phyloP scores from a whole-genome alignment of 2,329 filamentous ascomycete species.

The Daldinia sp. region DNA sequence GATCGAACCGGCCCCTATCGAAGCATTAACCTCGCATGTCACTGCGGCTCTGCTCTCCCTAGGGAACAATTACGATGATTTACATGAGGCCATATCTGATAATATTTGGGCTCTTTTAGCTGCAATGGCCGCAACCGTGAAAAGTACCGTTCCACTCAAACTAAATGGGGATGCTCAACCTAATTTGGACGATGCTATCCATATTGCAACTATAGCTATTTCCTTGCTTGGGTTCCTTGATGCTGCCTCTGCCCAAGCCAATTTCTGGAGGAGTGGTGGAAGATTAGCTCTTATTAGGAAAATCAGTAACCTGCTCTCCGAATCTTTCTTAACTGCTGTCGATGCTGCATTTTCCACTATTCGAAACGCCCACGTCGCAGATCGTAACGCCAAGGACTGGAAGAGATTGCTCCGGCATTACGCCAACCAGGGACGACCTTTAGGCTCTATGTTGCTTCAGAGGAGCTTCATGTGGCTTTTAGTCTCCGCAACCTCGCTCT shows the following conservation, averaged over 20 bases:
- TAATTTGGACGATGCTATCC: conserved; percentile 71
- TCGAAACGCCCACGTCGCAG: conserved; percentile 75
- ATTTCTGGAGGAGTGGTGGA: conserved; percentile 82
- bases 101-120: conserved; percentile 77
- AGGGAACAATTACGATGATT: conserved; percentile 73
- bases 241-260: conserved; percentile 77
- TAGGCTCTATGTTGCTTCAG: conserved; percentile 91
- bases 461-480: conserved; percentile 88
- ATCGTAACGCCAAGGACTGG: conserved; percentile 80
- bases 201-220: conserved; percentile 78
- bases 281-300: conserved; percentile 76
- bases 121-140: conserved; percentile 71
- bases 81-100: conserved; percentile 72
- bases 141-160: conserved; percentile 61
- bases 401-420: conserved; percentile 87
- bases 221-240: conserved; percentile 91
- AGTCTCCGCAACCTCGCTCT: conserved; percentile 77
- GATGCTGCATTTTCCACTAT: conserved; percentile 92
- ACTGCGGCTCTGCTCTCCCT: conserved; percentile 83
- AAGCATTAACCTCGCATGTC: conserved; percentile 80
- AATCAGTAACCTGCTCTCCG: conserved; percentile 78
- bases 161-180: conserved; percentile 64
- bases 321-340: conserved; percentile 83
- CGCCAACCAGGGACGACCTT: conserved; percentile 76
- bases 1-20: conserved; percentile 88